Evolutionary conservation across 78 protist species (phyloP).

Genomic region (Polysphondylium violaceum): DNA sequence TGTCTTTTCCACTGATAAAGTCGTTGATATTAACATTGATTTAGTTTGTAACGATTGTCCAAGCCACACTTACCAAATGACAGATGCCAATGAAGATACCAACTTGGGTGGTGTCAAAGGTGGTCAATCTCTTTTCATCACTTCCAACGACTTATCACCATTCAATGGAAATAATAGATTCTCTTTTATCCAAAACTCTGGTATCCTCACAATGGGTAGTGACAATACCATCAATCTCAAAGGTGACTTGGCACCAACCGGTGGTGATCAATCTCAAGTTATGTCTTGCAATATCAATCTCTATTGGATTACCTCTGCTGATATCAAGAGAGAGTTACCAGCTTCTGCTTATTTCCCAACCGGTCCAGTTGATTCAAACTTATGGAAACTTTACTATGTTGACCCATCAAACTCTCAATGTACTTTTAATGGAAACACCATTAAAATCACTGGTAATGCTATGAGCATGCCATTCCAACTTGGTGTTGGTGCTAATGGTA

Average conservation of each 20-base stretch:
- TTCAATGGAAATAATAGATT: constrained; percentile 21
- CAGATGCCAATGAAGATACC: constrained; percentile 1
- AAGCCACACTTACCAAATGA: not conserved
- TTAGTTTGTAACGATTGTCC: constrained; percentile 3
- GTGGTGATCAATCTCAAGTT: no score
- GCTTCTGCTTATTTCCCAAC: not conserved
- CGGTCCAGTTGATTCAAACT: constrained; percentile 38
- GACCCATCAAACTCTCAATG: not conserved
- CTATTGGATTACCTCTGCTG: no score
- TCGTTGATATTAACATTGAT: constrained; percentile 59
- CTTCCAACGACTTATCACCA: not conserved
- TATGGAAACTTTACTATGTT: constrained; percentile 28
- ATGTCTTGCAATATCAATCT: not conserved
- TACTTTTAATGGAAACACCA: not conserved
- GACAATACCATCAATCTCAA: not conserved
- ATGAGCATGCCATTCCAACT: constrained; percentile 25
- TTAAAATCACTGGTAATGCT: constrained; percentile 9
- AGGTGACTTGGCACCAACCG: no score
- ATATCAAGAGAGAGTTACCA: constrained; percentile 27
- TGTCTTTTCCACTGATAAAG: not conserved
- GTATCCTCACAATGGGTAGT: not conserved
- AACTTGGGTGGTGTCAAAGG: not conserved
- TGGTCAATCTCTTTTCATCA: constrained; percentile 14
- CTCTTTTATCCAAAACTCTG: not conserved
- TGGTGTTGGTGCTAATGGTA: constrained; percentile 68